Conservation (phyloP, 2,329 filamentous ascomycete species). For the Aspergillus neotritici region DNA sequence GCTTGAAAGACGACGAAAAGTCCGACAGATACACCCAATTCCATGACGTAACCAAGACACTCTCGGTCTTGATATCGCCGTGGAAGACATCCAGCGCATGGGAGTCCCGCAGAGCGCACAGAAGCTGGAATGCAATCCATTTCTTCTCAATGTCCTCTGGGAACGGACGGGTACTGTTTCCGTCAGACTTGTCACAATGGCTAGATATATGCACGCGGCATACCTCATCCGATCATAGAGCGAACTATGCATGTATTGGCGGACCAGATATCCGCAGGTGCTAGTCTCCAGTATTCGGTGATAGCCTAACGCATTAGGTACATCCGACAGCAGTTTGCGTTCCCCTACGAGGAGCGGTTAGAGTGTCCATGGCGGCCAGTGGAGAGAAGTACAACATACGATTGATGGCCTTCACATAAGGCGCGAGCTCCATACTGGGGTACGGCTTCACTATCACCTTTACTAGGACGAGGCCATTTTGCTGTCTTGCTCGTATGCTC, state of each 20-base stretch:
- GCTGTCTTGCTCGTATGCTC: conserved; percentile 82
- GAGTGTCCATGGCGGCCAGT: conserved; percentile 3
- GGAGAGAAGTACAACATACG: conserved; percentile 48
- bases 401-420: conserved; percentile 71
- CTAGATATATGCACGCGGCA: conserved; percentile 2
- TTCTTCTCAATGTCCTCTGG: conserved; percentile 98
- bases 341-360: conserved; percentile 54
- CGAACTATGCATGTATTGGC: conserved; percentile 93
- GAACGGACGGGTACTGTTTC: conserved; percentile 78
- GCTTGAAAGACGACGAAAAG: conserved; percentile 94
- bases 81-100: conserved; percentile 86
- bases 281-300: conserved; percentile 88
- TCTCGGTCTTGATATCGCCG: conserved; percentile 98
- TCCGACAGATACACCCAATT: conserved; percentile 99
- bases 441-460: conserved; percentile 95
- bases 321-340: conserved; percentile 68
- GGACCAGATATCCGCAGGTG: conserved; percentile 84
- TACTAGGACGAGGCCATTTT: conserved; percentile 84
- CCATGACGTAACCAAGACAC: conserved; percentile 95
- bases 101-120: conserved; percentile 87
- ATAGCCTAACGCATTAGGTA: conserved; percentile 87
- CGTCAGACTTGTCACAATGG: conserved; percentile 19
- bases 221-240: conserved; percentile 84
- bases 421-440: conserved; percentile 69
- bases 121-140: conserved; percentile 92